These are phyloP conservation scores for Hamamelis virginiana DNA, from an alignment of 164 flowering plant species.

Conservation along the genomic window DNA sequence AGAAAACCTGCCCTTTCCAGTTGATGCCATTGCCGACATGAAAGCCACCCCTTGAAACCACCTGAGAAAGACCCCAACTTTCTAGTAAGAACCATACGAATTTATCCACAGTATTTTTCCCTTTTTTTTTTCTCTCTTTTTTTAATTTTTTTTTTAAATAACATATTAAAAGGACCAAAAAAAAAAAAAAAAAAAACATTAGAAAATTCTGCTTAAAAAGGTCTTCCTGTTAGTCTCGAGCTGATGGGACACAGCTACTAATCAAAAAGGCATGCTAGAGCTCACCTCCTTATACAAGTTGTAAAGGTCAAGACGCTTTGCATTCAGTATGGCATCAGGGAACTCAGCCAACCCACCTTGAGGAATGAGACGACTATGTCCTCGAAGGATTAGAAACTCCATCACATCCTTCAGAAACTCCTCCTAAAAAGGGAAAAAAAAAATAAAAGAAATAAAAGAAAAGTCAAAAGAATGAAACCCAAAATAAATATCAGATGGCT, in stretches of 20 bases:
- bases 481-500: background rate
- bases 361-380: slow-evolving; percentile 92
- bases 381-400: slow-evolving; percentile 90
- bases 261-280: background rate
- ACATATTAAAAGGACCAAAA: too few species aligned
- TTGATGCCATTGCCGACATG: slow-evolving; percentile 99
- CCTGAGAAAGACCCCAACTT: slow-evolving; percentile 38
- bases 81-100: background rate
- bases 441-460: background rate
- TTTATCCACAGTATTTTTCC: too few species aligned
- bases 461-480: background rate
- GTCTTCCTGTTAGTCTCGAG: too few species aligned
- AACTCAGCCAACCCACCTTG: slow-evolving; percentile 97
- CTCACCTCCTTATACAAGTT: slow-evolving; percentile 94
- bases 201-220: too few species aligned
- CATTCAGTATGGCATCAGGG: slow-evolving; percentile 97
- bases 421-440: slow-evolving; percentile 51
- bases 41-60: slow-evolving; percentile 98
- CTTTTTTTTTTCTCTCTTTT: too few species aligned
- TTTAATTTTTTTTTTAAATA: too few species aligned
- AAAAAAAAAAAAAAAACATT: too few species aligned
- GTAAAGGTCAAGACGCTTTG: slow-evolving; percentile 92
- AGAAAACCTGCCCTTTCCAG: slow-evolving; percentile 99
- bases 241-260: too few species aligned
- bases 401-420: slow-evolving; percentile 94